Conservation (phyloP, 345 rosid genomes). For the Murraya paniculata region DNA sequence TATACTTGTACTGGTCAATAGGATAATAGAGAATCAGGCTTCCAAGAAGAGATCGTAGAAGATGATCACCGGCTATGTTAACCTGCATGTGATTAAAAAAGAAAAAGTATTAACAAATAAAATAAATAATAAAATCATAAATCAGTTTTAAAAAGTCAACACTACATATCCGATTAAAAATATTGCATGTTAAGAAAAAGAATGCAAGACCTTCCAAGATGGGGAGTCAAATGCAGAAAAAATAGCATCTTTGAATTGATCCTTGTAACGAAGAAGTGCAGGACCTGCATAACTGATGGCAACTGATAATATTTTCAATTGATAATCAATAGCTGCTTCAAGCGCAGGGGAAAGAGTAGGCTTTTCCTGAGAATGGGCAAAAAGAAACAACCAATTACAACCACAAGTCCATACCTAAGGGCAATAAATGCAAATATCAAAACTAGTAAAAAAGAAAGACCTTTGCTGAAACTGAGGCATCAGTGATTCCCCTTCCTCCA, state of each 20-base stretch:
- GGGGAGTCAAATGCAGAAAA: slow-evolving; percentile 83
- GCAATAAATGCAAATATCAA: slow-evolving; percentile 19
- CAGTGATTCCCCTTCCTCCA: slow-evolving; percentile 70
- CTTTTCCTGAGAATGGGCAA: slow-evolving; percentile 45
- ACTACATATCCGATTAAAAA: background rate
- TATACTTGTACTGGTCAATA: slow-evolving; percentile 81
- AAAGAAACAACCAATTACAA: slow-evolving; percentile 16
- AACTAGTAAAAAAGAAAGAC: slow-evolving; percentile 38
- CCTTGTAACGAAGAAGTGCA: slow-evolving; percentile 72
- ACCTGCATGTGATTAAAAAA: slow-evolving; percentile 49
- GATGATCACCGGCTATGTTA: slow-evolving; percentile 93
- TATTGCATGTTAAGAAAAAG: background rate
- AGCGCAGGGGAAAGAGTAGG: slow-evolving; percentile 90
- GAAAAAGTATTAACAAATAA: slow-evolving; percentile 14
- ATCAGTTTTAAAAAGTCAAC: background rate
- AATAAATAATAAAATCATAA: background rate
- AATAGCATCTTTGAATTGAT: slow-evolving; percentile 73
- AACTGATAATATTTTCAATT: slow-evolving; percentile 81
- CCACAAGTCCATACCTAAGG: slow-evolving; percentile 13
- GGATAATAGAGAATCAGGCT: slow-evolving; percentile 92
- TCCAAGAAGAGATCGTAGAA: slow-evolving; percentile 86
- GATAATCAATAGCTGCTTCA: slow-evolving; percentile 92
- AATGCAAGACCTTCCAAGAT: slow-evolving; percentile 83
- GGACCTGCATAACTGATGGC: slow-evolving; percentile 89
- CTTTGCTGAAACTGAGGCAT: slow-evolving; percentile 56